Evolutionary conservation across 495 filamentous ascomycete species (phyloP), one percentile per base, ranked within the genome.

Genomic region (Lepraria neglecta): DNA sequence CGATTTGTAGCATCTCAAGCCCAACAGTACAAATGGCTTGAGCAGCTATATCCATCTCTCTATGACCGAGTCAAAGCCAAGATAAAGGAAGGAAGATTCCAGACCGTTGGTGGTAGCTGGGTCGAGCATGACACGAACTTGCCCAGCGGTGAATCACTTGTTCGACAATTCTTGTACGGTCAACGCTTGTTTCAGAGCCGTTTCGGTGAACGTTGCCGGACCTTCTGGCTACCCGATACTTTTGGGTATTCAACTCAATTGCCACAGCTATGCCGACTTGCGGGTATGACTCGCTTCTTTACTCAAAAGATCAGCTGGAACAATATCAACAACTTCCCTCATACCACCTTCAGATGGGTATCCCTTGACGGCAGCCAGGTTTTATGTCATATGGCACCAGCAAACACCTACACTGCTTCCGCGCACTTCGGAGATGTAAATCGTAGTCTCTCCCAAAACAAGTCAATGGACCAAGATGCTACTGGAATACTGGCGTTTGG

Each of bases 271-370:
- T 96, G 89, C 66, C 87, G 91, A 11, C 75, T 96, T 38, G 87
- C 94, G 21, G 94, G 92, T 44, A 98, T 98, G 94, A 87, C 78
- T 58, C 83, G 94, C 35, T 98, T 98, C 77, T 89, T 98, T 65
- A 98, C 94, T 1, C 94, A 98, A 74, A 98, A 98, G 74, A 81
- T 98, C 43, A 88, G 85, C 71, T 90, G 86, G 87, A 98, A 98
- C 73, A 97, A 97, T 72, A 97, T 98, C 78, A 97, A 98, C 76
- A 95, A 88, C 61, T 98, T 98, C 75, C 94, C 94, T 1, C 94
- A 97, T 66, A 97, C 92, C 2, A 97, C 94, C 1, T 98, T 98
- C 78, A 94, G 94, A 68, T 98, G 94, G 94, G 91, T 98, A 21
- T 78, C 90, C 3, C 82, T 96, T 30, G 94, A 98, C 70, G 92